Evolutionary conservation across 352 stramenopile genomes (phyloP), one percentile per base, ranked within the genome.

Genomic region (Pythium scleroteichum): DNA sequence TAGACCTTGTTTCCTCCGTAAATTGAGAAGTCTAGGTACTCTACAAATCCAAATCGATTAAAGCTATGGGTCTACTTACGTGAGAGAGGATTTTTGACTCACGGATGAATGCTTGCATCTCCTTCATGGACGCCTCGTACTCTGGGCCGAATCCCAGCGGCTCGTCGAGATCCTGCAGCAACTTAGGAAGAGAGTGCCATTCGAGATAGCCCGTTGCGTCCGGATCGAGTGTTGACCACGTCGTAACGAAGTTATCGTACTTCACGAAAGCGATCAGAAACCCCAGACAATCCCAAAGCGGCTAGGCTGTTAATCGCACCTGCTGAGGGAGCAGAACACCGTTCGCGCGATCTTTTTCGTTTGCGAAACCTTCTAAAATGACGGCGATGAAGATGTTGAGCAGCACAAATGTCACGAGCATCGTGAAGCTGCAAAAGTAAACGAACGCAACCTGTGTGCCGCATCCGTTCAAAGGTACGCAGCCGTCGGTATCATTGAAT

Each of bases 371-470:
- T 44, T 97, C 87, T 24, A 97, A 79, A 40, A 98, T 94, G 38
- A 97, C 85, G 17, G 83, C 92, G 48, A 98, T 94, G 71, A 97
- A 96, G 53, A 98, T 87, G 53, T 97, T 97, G 27, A 98, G 66
- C 27, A 97, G 69, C 24, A 97, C 79, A 51, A 92, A 97, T 4
- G 79, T 86, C 26, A 98, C 84, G 12, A 97, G 73, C 40, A 98
- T 62, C 17, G 85, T 96, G 66, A 98, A 82, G 19, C 78, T 94
- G 68, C 96, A 97, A 46, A 89, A 75, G 66, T 94, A 94, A 32
- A 85, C 51, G 46, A 85, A 88, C 4, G 85, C 78, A 20, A 86
- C 82, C 20, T 75, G 61, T 0, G 69, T 80, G 0, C 83, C 83
- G 57, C 90, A 97, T 13, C 88, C 90, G 48, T 77, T 81, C 3